Evolutionary conservation across 768 basidiomycete species (phyloP).

Genomic region (Boletus patriciae): DNA sequence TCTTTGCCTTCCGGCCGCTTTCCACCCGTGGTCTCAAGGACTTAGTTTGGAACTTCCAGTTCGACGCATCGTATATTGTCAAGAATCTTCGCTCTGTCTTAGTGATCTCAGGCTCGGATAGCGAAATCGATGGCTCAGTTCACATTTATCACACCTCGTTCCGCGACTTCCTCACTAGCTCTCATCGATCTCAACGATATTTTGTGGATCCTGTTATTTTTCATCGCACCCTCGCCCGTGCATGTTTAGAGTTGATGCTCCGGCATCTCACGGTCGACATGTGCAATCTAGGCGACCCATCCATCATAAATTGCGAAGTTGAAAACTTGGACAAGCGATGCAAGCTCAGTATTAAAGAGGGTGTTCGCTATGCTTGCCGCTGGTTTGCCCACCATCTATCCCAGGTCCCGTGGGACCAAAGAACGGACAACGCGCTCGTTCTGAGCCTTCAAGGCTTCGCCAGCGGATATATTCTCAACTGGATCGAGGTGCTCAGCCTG

Average conservation of each 20-base stretch:
- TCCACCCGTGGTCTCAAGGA: constrained; percentile 13
- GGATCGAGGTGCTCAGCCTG: constrained; percentile 23
- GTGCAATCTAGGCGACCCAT: constrained; percentile 14
- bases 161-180: constrained; percentile 20
- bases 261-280: constrained; percentile 15
- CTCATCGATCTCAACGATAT: constrained; percentile 15
- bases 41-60: constrained; percentile 6
- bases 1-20: constrained; percentile 15
- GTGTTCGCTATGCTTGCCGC: constrained; percentile 21
- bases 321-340: constrained; percentile 12
- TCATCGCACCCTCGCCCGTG: constrained; percentile 12
- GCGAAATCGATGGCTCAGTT: constrained; percentile 9
- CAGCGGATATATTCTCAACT: constrained; percentile 10
- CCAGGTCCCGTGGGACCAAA: constrained; percentile 6
- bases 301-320: constrained; percentile 12
- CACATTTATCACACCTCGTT: constrained; percentile 24
- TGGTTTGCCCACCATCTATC: constrained; percentile 21
- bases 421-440: constrained; percentile 5
- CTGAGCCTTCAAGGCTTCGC: constrained; percentile 11
- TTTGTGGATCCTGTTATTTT: constrained; percentile 13
- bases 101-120: constrained; percentile 6
- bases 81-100: constrained; percentile 18
- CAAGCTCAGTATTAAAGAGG: constrained; percentile 13
- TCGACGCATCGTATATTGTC: constrained; percentile 11
- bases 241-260: constrained; percentile 18